Conservation (phyloP, 495 filamentous ascomycete genomes). For the Wilcoxina mikolae region DNA sequence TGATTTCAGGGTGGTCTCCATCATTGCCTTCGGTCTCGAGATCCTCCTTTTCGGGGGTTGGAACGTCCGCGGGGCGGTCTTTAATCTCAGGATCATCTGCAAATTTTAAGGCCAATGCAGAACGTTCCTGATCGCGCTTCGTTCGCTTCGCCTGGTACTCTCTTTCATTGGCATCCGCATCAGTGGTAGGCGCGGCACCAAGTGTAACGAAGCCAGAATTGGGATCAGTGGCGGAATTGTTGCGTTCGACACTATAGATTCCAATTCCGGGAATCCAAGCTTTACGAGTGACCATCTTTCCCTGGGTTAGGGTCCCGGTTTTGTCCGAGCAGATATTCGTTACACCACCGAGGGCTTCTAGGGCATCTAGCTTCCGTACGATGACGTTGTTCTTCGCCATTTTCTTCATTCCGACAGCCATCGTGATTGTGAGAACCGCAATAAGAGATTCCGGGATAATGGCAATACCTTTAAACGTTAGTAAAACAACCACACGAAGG, state of each 20-base stretch:
- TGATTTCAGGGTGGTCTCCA: constrained; percentile 21
- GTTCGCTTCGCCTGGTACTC: constrained; percentile 20
- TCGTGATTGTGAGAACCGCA: constrained; percentile 56
- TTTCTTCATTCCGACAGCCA: constrained; percentile 60
- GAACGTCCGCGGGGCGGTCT: not conserved
- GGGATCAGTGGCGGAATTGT: constrained; percentile 45
- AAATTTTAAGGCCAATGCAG: constrained; percentile 17
- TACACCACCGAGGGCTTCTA: constrained; percentile 71
- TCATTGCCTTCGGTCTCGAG: constrained; percentile 20
- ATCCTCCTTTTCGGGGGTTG: constrained; percentile 17
- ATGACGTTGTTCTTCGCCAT: constrained; percentile 69
- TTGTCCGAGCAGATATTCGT: constrained; percentile 86
- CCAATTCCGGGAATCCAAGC: constrained; percentile 56
- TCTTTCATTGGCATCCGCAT: constrained; percentile 16
- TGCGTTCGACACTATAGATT: constrained; percentile 44
- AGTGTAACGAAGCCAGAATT: constrained; percentile 29
- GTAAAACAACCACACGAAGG: constrained; percentile 5
- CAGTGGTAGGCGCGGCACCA: constrained; percentile 16
- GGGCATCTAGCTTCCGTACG: constrained; percentile 61
- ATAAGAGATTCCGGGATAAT: constrained; percentile 60
- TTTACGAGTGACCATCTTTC: constrained; percentile 63
- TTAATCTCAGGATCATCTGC: constrained; percentile 13
- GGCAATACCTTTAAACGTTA: constrained; percentile 44
- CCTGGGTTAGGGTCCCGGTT: constrained; percentile 68
- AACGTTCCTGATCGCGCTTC: constrained; percentile 22